Base-by-base conservation (phyloP, 2,329 filamentous ascomycete genomes). In the Bertia moriformis region DNA sequence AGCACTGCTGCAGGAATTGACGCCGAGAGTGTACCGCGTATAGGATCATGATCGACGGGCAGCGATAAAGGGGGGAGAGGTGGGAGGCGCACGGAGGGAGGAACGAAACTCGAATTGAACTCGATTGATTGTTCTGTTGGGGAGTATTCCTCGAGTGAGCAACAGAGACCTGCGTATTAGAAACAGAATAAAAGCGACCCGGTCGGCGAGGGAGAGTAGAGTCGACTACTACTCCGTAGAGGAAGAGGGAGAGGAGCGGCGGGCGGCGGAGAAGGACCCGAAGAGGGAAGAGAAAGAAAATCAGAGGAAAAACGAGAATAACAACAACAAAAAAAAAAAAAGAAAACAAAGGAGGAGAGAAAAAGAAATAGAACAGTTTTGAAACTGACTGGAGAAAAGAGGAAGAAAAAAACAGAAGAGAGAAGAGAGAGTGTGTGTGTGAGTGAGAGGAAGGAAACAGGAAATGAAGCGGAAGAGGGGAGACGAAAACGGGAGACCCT, bases 281-380 rank as follows among this genome's bases (percentile, higher is more conserved):
- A n/a, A 29, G 10, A 29, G 24, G n/a, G 24, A n/a, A n/a, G n/a
- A 29, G 24, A 29, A 29, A n/a, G 24, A n/a, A 29, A 29, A 29
- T n/a, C 10, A 29, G 10, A 10, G n/a, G n/a, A n/a, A 29, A n/a
- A n/a, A n/a, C n/a, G n/a, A 29, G 10, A 29, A n/a, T 10, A 29
- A 29, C n/a, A n/a, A 29, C 24, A 29, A 29, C 24, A 10, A 29
- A 29, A n/a, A 29, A 29, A 29, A n/a, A 29, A 29, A 29, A 10
- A 29, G 24, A 29, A 29, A 29, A 29, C 24, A 29, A 29, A n/a
- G n/a, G n/a, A n/a, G n/a, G n/a, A n/a, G 24, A 29, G n/a, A 29
- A 10, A n/a, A 29, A 29, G 24, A 29, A 29, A 29, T n/a, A 10
- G n/a, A 29, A 29, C n/a, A n/a, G 24, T 10, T 10, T 10, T 29